Evolutionary conservation across 169 alveolate species (phyloP), one percentile per base, ranked within the genome.

Genomic region (Plasmodium knowlesi): DNA sequence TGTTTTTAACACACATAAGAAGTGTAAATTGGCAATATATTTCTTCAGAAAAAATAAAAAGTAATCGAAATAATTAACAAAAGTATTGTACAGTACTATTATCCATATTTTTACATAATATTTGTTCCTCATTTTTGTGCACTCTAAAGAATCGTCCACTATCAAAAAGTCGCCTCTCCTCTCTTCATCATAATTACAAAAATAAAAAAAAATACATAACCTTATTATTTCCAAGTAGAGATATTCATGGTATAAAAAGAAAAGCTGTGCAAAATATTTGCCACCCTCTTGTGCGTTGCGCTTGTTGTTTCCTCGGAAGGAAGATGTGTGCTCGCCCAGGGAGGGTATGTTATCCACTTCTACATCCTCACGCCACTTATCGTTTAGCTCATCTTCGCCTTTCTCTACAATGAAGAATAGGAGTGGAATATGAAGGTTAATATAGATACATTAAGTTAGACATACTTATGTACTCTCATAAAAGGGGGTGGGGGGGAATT

Each of bases 101-200:
- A 92, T 80, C 37, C 67, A 19, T n/a, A 92, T 81, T 61, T 92
- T 79, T 50, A 74, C 1, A 43, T 32, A 92, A 80, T 84, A 80
- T 74, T 28, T 34, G 6, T 25, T 89, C 46, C 61, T 81, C 72
- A 70, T 22, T 43, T 80, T 76, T 22, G 70, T 57, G 67, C 93
- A 92, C 32, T 84, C 53, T 78, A 92, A 54, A 25, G 92, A 92
- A 84, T 84, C 92, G 10, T 92, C 92, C 50, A 67, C 70, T 46
- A 92, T 76, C 43, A 76, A 41, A 78, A 84, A 84, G 53, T 79
- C 67, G 30, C 70, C 91, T 70, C 34, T 19, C 80, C 92, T 76
- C 70, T 73, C 28, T 61, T 76, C 89, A 81, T 92, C 88, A 92
- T 84, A 92, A 92, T 92, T 92, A 81, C 92, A 92, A 9, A 92